These are phyloP conservation scores for Coniochaeta sp. DNA, from an alignment of 2,329 filamentous ascomycete species.

Conservation along the genomic window DNA sequence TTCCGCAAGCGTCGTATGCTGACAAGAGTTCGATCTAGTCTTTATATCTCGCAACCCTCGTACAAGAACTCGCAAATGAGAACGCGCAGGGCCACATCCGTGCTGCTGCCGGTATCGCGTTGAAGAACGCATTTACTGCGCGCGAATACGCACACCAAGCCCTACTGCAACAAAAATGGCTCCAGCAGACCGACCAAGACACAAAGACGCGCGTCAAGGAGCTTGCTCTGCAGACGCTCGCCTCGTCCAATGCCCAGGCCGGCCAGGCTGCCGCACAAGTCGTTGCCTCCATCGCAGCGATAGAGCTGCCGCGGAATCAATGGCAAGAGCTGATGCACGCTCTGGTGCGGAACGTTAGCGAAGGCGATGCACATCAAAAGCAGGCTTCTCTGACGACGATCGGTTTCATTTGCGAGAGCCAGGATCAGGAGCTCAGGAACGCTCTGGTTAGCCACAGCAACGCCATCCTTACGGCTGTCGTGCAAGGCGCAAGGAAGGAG, in stretches of 20 bases:
- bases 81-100: conserved; percentile 74
- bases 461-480: conserved; percentile 93
- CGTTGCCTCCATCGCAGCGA: conserved; percentile 86
- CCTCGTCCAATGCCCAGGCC: conserved; percentile 71
- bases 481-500: conserved; percentile 95
- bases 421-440: conserved; percentile 77
- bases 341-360: conserved; percentile 87
- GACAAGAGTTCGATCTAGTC: conserved; percentile 45
- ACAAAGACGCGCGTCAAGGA: conserved; percentile 86
- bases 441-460: conserved; percentile 85
- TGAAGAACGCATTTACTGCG: conserved; percentile 97
- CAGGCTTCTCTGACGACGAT: conserved; percentile 93
- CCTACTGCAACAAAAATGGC: conserved; percentile 90
- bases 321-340: conserved; percentile 88
- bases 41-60: conserved; percentile 86
- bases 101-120: conserved; percentile 87
- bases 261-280: conserved; percentile 90
- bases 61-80: conserved; percentile 91
- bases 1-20: conserved; percentile 6
- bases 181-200: conserved; percentile 70
- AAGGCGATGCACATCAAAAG: conserved; percentile 81
- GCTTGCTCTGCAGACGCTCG: conserved; percentile 80
- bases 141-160: conserved; percentile 82
- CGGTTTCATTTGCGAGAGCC: conserved; percentile 95
- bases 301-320: conserved; percentile 88